phyloP scores from a whole-genome alignment of 805 yeast genomes.

The Saturnispora galanensis region DNA sequence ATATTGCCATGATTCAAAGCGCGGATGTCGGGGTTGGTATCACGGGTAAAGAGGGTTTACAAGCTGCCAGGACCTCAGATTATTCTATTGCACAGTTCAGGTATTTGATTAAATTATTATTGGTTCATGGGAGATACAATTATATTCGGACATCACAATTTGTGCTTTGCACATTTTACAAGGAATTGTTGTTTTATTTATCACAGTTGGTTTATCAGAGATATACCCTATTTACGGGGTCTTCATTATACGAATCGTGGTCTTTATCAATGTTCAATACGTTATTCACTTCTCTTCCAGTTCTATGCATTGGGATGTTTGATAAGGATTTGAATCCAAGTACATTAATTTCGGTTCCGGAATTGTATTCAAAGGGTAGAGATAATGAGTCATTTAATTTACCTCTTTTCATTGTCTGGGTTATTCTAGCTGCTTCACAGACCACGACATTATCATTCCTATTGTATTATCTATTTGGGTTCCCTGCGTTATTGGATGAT shows the following conservation, averaged over 20 bases:
- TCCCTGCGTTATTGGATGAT: constrained; percentile 56
- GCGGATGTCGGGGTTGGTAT: constrained; percentile 98
- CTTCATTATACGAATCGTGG: constrained; percentile 92
- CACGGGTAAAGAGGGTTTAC: constrained; percentile 94
- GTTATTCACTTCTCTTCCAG: constrained; percentile 86
- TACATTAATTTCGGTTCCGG: constrained; percentile 86
- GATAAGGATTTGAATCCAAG: constrained; percentile 85
- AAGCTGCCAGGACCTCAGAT: constrained; percentile 92
- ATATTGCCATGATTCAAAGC: constrained; percentile 97
- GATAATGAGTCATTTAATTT: constrained; percentile 65
- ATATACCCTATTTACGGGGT: constrained; percentile 81
- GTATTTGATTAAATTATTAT: constrained; percentile 64
- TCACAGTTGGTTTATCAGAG: constrained; percentile 85
- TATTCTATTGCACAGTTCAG: constrained; percentile 93
- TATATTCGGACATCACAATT: constrained; percentile 87
- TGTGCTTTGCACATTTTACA: constrained; percentile 88
- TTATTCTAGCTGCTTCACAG: constrained; percentile 62
- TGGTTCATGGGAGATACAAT: constrained; percentile 95
- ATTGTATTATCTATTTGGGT: constrained; percentile 63
- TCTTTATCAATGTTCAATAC: constrained; percentile 96
- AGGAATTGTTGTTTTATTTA: constrained; percentile 81
- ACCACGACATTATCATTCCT: constrained; percentile 63
- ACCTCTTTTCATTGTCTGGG: constrained; percentile 65
- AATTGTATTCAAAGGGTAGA: constrained; percentile 71
- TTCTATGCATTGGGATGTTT: constrained; percentile 88